phyloP scores from a whole-genome alignment of 768 basidiomycete species.

The Scleroderma bovista region DNA sequence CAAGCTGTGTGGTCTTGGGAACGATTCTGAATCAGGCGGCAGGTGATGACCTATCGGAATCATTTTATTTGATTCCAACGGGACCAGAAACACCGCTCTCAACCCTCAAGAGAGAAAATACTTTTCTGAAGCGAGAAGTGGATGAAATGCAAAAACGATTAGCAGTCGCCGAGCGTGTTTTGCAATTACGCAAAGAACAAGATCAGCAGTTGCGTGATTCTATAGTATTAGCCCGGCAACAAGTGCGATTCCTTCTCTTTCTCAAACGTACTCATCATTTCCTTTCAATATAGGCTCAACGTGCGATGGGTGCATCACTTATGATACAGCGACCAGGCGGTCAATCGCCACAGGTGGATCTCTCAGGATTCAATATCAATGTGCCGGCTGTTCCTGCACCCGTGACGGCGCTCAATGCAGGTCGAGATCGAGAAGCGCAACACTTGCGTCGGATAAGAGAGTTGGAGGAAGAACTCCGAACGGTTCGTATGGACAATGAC shows the following conservation, averaged over 20 bases:
- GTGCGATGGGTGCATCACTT: conserved; percentile 67
- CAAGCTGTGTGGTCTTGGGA: background rate
- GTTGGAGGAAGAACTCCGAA: conserved; percentile 72
- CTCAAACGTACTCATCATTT: conserved; percentile 1
- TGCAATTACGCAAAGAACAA: conserved; percentile 72
- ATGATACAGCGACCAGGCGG: conserved; percentile 42
- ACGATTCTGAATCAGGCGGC: background rate
- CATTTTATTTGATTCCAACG: conserved; percentile 70
- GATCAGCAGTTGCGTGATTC: conserved; percentile 76
- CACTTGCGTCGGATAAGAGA: conserved; percentile 55
- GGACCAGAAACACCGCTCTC: conserved; percentile 47
- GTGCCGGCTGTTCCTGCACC: conserved; percentile 42
- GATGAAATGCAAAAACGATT: conserved; percentile 53
- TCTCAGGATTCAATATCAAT: conserved; percentile 54
- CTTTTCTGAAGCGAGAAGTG: conserved; percentile 53
- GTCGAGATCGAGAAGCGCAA: conserved; percentile 52
- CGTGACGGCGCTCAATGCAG: conserved; percentile 45
- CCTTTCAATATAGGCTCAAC: conserved; percentile 55
- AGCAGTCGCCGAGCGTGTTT: conserved; percentile 52
- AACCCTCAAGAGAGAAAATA: conserved; percentile 63
- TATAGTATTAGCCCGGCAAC: conserved; percentile 65
- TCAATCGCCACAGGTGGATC: conserved; percentile 40
- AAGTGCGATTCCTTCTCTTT: conserved; percentile 38
- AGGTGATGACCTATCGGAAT: conserved; percentile 71
- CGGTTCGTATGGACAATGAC: conserved; percentile 65